Evolutionary conservation across 108 stramenopile species (phyloP).

Genomic region (Stephanodiscus triporus): DNA sequence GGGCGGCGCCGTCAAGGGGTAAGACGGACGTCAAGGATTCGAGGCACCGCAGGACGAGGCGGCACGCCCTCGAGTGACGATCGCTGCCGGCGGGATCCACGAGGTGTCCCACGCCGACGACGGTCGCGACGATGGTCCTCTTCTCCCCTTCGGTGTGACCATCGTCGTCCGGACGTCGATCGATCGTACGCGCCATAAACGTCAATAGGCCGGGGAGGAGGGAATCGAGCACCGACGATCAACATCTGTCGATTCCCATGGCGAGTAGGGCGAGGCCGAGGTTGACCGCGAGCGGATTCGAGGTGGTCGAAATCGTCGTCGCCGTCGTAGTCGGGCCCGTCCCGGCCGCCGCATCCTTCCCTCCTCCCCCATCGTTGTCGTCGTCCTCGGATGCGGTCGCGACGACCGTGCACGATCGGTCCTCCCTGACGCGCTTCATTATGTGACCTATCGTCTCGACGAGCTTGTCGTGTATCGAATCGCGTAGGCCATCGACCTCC

Average conservation of each 20-base stretch:
- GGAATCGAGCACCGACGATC: constrained; percentile 19
- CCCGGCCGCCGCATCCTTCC: neutral
- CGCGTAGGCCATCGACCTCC: constrained; percentile 27
- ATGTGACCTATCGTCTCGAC: constrained; percentile 76
- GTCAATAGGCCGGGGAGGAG: constrained; percentile 67
- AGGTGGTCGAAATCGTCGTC: too few species aligned
- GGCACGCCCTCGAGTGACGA: constrained; percentile 68
- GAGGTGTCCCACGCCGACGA: constrained; percentile 14
- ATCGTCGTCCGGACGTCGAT: neutral
- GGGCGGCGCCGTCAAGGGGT: too few species aligned
- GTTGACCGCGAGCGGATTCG: constrained; percentile 77
- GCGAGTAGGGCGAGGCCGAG: constrained; percentile 74
- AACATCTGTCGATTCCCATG: constrained; percentile 67
- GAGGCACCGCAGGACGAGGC: constrained; percentile 67
- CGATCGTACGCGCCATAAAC: constrained; percentile 38
- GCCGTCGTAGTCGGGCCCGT: neutral
- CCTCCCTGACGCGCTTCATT: constrained; percentile 81
- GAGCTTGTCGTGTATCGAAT: constrained; percentile 70
- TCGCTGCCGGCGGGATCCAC: constrained; percentile 39
- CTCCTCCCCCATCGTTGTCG: neutral
- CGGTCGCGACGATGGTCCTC: neutral
- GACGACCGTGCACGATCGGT: constrained; percentile 44
- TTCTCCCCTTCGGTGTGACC: neutral
- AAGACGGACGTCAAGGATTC: too few species aligned
- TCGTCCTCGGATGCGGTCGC: neutral